Evolutionary conservation across 1,284 basidiomycete genomes (phyloP).

Genomic region (Phylloporus sp.): DNA sequence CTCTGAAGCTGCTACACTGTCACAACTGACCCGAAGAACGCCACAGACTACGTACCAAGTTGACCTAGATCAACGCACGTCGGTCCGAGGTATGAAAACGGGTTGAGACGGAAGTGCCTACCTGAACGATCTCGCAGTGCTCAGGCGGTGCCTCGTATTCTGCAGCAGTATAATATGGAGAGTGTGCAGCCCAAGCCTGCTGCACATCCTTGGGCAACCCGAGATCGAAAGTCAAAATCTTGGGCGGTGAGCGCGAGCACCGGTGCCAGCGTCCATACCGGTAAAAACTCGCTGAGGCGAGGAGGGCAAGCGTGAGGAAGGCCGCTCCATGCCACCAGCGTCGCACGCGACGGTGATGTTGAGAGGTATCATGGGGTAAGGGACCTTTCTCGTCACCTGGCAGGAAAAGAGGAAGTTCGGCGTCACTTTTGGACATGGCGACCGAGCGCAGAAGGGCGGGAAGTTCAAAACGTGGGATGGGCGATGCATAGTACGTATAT

Average conservation of each 20-base stretch:
- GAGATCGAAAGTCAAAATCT: neutral
- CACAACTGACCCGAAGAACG: slow-evolving; percentile 1
- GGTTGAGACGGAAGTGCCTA: slow-evolving; percentile 26
- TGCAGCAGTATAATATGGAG: slow-evolving; percentile 57
- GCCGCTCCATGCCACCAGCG: slow-evolving; percentile 6
- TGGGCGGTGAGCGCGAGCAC: neutral
- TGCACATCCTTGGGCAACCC: slow-evolving; percentile 32
- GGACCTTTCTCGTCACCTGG: slow-evolving; percentile 10
- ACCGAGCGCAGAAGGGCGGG: neutral
- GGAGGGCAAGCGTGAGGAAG: slow-evolving; percentile 22
- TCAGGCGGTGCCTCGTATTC: slow-evolving; percentile 52
- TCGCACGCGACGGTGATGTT: neutral
- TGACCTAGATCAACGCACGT: slow-evolving; percentile 46
- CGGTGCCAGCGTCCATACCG: slow-evolving; percentile 11
- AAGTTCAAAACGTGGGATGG: slow-evolving; percentile 6
- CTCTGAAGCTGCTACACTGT: slow-evolving; percentile 68
- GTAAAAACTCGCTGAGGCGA: slow-evolving; percentile 21
- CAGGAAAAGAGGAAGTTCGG: slow-evolving; percentile 13
- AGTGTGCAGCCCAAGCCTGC: slow-evolving; percentile 59
- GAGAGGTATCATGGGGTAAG: neutral
- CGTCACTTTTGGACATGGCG: neutral
- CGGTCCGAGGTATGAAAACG: neutral
- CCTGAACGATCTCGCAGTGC: slow-evolving; percentile 61
- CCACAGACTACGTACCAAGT: slow-evolving; percentile 51
- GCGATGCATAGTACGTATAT: slow-evolving; percentile 5